Evolutionary conservation across 306 rosid species (phyloP).

Genomic region (Malus sieversii): DNA sequence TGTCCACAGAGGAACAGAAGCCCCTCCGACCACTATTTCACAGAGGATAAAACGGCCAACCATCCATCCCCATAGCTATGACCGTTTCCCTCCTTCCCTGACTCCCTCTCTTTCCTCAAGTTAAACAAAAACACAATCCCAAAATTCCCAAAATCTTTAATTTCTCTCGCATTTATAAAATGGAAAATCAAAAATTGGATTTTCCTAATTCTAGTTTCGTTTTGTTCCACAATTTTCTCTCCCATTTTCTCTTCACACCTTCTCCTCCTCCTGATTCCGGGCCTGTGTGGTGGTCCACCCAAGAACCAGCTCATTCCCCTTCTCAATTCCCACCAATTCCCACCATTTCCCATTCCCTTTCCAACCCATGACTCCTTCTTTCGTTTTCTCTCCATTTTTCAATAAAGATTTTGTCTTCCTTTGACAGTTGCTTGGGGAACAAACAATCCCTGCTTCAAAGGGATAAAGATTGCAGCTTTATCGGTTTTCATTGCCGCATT

Average conservation of each 20-base stretch:
- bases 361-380: conserved; percentile 18
- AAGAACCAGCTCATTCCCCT: conserved; percentile 29
- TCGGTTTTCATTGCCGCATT: conserved; percentile 3
- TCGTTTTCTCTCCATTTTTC: conserved; percentile 13
- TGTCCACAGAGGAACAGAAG: not conserved
- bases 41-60: conserved; percentile 50
- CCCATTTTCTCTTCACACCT: conserved; percentile 22
- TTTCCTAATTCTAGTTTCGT: conserved; percentile 43
- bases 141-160: conserved; percentile 1
- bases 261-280: conserved; percentile 32
- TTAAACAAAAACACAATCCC: conserved; percentile 3
- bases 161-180: conserved; percentile 21
- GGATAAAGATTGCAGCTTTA: not conserved
- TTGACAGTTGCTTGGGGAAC: not conserved
- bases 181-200: conserved; percentile 3
- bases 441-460: conserved; percentile 15
- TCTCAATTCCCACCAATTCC: conserved; percentile 34
- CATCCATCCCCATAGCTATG: conserved; percentile 27
- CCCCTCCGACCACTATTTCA: conserved; percentile 21
- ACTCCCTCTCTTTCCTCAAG: not conserved
- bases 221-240: conserved; percentile 55
- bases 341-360: conserved; percentile 32
- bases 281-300: conserved; percentile 34
- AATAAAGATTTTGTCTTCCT: conserved; percentile 8
- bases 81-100: conserved; percentile 35